Conservation (phyloP, 2,329 filamentous ascomycete species). For the Madurella fahalii region DNA sequence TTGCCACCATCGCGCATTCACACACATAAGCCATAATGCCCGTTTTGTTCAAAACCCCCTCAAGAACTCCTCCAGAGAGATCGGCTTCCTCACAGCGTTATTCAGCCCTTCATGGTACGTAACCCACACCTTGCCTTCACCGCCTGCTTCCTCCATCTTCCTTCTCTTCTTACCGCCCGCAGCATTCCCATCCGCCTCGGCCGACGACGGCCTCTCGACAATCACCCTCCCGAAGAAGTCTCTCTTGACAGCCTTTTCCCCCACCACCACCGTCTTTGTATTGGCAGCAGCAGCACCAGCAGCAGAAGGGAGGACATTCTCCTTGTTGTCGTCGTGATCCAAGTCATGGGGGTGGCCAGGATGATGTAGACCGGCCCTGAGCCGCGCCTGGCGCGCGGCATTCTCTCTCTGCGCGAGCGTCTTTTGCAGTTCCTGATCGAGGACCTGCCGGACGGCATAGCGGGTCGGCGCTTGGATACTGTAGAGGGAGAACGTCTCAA, state of each 20-base stretch:
- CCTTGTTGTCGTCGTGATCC: conserved; percentile 36
- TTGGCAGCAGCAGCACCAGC: background rate
- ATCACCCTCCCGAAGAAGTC: conserved; percentile 85
- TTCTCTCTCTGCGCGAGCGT: conserved; percentile 64
- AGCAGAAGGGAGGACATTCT: conserved; percentile 28
- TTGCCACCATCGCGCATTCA: too few species aligned
- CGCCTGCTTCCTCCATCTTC: conserved; percentile 38
- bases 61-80: conserved; percentile 76
- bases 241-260: conserved; percentile 53
- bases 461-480: conserved; percentile 66
- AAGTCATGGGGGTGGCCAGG: conserved; percentile 17
- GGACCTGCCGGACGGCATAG: conserved; percentile 89
- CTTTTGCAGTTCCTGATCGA: conserved; percentile 84
- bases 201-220: conserved; percentile 34
- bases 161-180: conserved; percentile 31
- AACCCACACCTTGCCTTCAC: conserved; percentile 64
- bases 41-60: conserved; percentile 43
- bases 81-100: conserved; percentile 86
- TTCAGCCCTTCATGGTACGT: conserved; percentile 87
- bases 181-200: conserved; percentile 40
- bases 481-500: conserved; percentile 61
- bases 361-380: conserved; percentile 37
- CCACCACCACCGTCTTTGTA: conserved; percentile 9
- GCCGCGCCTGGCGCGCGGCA: conserved; percentile 61
- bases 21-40: too few species aligned